phyloP scores from a whole-genome alignment of 2,329 filamentous ascomycete species.

The Colletotrichum salicis region DNA sequence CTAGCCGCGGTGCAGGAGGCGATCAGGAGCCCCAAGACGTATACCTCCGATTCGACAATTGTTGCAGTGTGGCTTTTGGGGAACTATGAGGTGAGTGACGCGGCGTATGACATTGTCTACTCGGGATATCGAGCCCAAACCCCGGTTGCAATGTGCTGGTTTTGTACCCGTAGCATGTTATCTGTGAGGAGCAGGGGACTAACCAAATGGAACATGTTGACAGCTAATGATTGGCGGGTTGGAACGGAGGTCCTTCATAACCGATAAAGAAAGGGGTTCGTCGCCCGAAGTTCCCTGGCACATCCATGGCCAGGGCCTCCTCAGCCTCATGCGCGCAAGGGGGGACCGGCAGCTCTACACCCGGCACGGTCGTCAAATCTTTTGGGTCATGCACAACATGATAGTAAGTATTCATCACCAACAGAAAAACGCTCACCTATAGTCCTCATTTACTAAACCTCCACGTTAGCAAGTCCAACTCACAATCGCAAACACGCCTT shows the following conservation, averaged over 20 bases:
- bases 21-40: conserved; percentile 42
- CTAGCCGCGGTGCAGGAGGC: conserved; percentile 52
- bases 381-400: conserved; percentile 52
- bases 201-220: neutral
- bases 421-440: too few relatives aligned
- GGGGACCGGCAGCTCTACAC: conserved; percentile 42
- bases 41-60: conserved; percentile 46
- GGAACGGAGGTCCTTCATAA: conserved; percentile 20
- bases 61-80: conserved; percentile 53
- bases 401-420: conserved; percentile 43
- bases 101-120: neutral
- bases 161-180: too few relatives aligned
- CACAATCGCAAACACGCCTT: conserved; percentile 44
- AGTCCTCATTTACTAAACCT: neutral
- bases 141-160: neutral
- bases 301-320: conserved; percentile 49
- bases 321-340: conserved; percentile 49
- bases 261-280: neutral
- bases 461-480: conserved; percentile 49
- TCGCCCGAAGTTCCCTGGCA: conserved; percentile 43
- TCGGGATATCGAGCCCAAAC: neutral
- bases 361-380: conserved; percentile 43
- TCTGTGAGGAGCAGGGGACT: neutral
- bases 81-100: conserved; percentile 49
- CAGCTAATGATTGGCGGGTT: conserved; percentile 52